Evolutionary conservation across 805 yeast genomes (phyloP), one percentile per base, ranked within the genome.

Genomic region (Kluyveromyces dobzhanskii): DNA sequence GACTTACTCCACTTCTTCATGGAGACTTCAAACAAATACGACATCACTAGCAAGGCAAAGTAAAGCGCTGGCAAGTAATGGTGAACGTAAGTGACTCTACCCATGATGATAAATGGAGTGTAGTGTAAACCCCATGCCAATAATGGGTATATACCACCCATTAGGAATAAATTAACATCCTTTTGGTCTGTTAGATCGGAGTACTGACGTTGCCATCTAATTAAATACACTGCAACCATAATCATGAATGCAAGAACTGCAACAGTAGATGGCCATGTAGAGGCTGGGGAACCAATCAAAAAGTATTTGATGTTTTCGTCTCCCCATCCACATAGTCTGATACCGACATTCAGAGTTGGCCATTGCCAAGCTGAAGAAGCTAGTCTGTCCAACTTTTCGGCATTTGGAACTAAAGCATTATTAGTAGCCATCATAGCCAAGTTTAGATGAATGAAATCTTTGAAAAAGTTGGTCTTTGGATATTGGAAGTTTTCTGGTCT

Each of bases 371-470:
- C 84, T 38, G 73, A 62, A 12, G 92, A 82, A 3, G 87, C 77
- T 44, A 84, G 65, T 43, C 71, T 73, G 57, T 84, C 94, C 44
- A 67, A 73, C 53, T 82, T 83, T 48, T 84, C 92, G 3, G 71
- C 60, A 51, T 82, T 92, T 17, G 92, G 88, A 38, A 84, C 70
- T 55, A 84, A 70, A 6, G 32, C 32, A 19, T 30, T 84, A 58
- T 84, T 84, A n/a, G 90, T 80, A n/a, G 90, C 86, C 92, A 83
- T 82, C 92, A 83, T 84, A 2, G 90, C 94, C 53, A 79, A 69
- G 56, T 84, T 84, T 52, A 84, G 65, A 55, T 80, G 81, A 39
- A 84, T 59, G 45, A 84, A 84, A 59, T 82, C 88, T 49, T 80
- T 80, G 64, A 81, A 66, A 62, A 84, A 84, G 49, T 71, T 73